These are phyloP conservation scores for Catunica adiposa DNA, from an alignment of 2,329 filamentous ascomycete genomes.

Conservation along the genomic window DNA sequence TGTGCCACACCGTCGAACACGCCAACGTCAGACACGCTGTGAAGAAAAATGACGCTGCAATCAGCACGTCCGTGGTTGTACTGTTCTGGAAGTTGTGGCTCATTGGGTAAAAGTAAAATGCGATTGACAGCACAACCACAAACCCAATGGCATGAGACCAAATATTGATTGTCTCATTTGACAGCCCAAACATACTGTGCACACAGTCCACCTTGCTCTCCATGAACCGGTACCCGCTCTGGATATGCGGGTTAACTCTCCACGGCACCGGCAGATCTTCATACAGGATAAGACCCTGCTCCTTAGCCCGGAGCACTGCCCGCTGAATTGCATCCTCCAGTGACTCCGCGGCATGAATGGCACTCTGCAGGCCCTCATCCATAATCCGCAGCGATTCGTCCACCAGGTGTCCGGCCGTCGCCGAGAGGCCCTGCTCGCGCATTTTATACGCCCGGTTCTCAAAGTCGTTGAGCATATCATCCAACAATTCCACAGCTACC, in stretches of 20 bases:
- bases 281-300: conserved; percentile 73
- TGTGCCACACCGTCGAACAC: conserved; percentile 95
- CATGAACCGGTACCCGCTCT: conserved; percentile 80
- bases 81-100: conserved; percentile 74
- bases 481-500: conserved; percentile 72
- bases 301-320: conserved; percentile 57
- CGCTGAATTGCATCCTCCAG: conserved; percentile 72
- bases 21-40: conserved; percentile 87
- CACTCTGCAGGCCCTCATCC: conserved; percentile 66
- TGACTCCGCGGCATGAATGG: conserved; percentile 64
- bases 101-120: conserved; percentile 90
- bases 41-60: conserved; percentile 89
- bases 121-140: conserved; percentile 70
- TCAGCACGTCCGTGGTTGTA: conserved; percentile 74
- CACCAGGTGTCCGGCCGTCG: conserved; percentile 52
- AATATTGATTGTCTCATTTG: conserved; percentile 93
- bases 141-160: conserved; percentile 90
- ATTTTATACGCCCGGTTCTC: conserved; percentile 69
- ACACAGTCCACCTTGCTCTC: conserved; percentile 84
- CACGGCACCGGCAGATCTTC: conserved; percentile 82
- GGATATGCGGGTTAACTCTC: conserved; percentile 89
- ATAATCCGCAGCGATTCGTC: conserved; percentile 66
- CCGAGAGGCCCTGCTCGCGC: conserved; percentile 56
- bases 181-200: conserved; percentile 63
- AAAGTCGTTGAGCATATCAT: conserved; percentile 70